Evolutionary conservation across 352 stramenopile species (phyloP), one percentile per base, ranked within the genome.

Genomic region (Discostella stelligera): DNA sequence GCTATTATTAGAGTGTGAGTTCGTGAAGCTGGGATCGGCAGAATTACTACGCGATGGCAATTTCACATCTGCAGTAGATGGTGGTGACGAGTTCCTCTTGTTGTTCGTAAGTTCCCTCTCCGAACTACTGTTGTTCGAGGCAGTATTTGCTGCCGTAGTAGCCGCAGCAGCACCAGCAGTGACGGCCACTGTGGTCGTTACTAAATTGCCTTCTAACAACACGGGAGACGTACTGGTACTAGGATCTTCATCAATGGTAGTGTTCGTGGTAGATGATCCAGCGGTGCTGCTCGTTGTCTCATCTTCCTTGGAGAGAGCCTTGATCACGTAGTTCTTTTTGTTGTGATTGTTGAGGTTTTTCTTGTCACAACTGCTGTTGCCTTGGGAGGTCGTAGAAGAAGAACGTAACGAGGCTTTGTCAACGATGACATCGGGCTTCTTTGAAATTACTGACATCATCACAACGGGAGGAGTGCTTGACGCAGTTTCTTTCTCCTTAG

Each of bases 261-360:
- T 71, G 20, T 69, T 74, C 9, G 64, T 74, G 8, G 65, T 74
- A n/a, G 72, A 71, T 32, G 72, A 80, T 23, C 71, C 71, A 44
- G 72, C 64, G 27, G 72, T 80, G 46, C 64, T 74, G 59, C 65
- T 74, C 32, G 72, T 80, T 9, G 52, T 59, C 18, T 74, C 58
- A 37, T 79, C 71, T 53, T 67, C 55, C 37, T 41, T 66, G 58
- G 37, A 46, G 25, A 27, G 37, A 44, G 39, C 23, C 41, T 67
- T 53, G 27, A 48, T 67, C 11, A 20, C n/a, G 9, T 50, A 25
- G 49, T 64, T 25, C 20, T 27, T 44, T 44, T 8, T 54, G 41
- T 67, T 71, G 44, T 53, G 67, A 18, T 9, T 21, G 30, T 58
- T 72, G n/a, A n/a, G n/a, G 58, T 13, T 55, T 11, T 10, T 41